phyloP scores from a whole-genome alignment of 495 filamentous ascomycete genomes.

The Ascodesmis nigricans region DNA sequence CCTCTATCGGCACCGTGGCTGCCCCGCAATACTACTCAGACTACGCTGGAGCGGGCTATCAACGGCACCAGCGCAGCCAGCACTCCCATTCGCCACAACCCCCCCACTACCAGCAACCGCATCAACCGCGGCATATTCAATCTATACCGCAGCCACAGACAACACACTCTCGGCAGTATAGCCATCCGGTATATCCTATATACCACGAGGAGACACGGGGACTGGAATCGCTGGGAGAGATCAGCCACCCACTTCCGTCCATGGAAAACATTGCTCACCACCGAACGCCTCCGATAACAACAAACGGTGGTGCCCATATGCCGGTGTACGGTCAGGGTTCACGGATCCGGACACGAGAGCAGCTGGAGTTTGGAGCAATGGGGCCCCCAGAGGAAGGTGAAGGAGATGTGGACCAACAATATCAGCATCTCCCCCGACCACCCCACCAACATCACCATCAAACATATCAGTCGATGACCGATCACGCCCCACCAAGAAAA shows the following conservation, averaged over 20 bases:
- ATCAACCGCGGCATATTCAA: conserved; percentile 1
- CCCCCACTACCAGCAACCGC: conserved; percentile 10
- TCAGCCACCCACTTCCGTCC: conserved; percentile 19
- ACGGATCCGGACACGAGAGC: conserved; percentile 22
- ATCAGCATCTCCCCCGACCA: conserved; percentile 17
- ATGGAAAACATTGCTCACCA: conserved; percentile 23
- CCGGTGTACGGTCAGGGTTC: conserved; percentile 21
- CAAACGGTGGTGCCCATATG: too few relatives aligned
- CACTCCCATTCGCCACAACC: conserved; percentile 14
- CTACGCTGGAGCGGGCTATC: conserved; percentile 15
- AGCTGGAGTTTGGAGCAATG: conserved; percentile 20
- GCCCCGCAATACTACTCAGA: conserved; percentile 20
- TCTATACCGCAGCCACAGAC: too few relatives aligned
- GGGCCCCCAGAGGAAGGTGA: conserved; percentile 21
- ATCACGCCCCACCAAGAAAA: conserved; percentile 19
- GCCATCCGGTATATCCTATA: conserved; percentile 18
- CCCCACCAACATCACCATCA: conserved; percentile 13
- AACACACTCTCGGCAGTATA: too few relatives aligned
- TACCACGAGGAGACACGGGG: conserved; percentile 20
- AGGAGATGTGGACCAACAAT: conserved; percentile 19
- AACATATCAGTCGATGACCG: conserved; percentile 17
- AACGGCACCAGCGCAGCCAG: not conserved
- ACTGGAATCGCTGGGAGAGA: conserved; percentile 21
- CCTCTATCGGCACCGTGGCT: conserved; percentile 19
- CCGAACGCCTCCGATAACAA: conserved; percentile 20